Percentiles rank a stretch among this genome's conserved stretches.
These are phyloP conservation scores for Aureobasidium mangrovei DNA, from an alignment of 2,329 filamentous ascomycete species.

Conservation along the genomic window DNA sequence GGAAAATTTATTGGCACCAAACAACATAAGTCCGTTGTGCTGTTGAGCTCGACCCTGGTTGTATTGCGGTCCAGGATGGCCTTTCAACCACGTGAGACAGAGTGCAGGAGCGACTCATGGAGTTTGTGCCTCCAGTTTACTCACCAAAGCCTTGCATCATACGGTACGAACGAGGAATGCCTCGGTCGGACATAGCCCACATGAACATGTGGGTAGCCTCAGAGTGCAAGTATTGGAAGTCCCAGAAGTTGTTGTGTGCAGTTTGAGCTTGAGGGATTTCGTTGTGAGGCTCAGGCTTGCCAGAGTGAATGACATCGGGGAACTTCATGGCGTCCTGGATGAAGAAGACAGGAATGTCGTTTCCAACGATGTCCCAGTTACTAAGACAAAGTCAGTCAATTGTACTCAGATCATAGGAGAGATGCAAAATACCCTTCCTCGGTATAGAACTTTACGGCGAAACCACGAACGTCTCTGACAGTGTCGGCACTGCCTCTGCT, in stretches of 20 bases:
- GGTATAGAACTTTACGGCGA: conserved; percentile 70
- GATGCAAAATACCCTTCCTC: conserved; percentile 39
- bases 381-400: conserved; percentile 24
- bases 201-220: conserved; percentile 72
- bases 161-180: conserved; percentile 64
- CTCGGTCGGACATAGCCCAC: conserved; percentile 69
- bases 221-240: conserved; percentile 57
- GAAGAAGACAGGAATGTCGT: conserved; percentile 69
- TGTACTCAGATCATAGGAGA: too few relatives aligned
- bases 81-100: too few relatives aligned
- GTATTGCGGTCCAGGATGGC: too few relatives aligned
- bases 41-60: too few relatives aligned
- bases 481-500: conserved; percentile 70
- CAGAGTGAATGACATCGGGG: conserved; percentile 54
- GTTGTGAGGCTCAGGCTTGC: conserved; percentile 61
- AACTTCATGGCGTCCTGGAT: conserved; percentile 70
- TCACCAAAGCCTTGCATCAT: conserved; percentile 78
- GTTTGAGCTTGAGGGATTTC: conserved; percentile 63
- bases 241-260: conserved; percentile 71
- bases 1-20: too few relatives aligned
- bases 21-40: too few relatives aligned
- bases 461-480: conserved; percentile 74
- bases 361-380: conserved; percentile 59
- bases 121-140: too few relatives aligned
- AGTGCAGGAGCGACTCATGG: too few relatives aligned